Evolutionary conservation across 176 grass and related monocot species (phyloP).

Genomic region (Elaeis guineensis): DNA sequence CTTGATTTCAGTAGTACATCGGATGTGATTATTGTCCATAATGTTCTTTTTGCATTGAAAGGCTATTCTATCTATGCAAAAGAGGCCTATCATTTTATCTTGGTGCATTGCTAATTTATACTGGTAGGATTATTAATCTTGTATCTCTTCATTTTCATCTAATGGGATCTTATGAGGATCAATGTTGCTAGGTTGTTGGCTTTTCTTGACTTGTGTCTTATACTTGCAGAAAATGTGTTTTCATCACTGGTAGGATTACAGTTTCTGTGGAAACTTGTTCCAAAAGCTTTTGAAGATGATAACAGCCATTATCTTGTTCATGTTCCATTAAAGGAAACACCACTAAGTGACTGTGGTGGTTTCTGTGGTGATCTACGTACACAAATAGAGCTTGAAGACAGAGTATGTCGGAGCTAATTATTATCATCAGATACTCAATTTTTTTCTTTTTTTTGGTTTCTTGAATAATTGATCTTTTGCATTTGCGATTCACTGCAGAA

Average conservation of each 20-base stretch:
- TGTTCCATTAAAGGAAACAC: constrained; percentile 92
- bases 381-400: constrained; percentile 85
- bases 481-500: constrained; percentile 32
- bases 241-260: constrained; percentile 80
- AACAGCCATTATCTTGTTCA: constrained; percentile 67
- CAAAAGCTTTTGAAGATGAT: constrained; percentile 38
- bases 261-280: constrained; percentile 76
- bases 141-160: no score
- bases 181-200: constrained; percentile 3
- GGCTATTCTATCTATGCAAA: no score
- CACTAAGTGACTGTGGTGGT: constrained; percentile 80
- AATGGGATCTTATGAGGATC: no score
- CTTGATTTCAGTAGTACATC: no score
- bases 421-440: constrained; percentile 4
- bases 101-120: no score
- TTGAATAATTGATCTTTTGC: constrained; percentile 13
- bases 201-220: constrained; percentile 15
- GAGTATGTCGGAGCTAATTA: constrained; percentile 35
- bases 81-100: no score
- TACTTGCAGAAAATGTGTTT: constrained; percentile 80
- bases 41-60: no score
- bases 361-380: constrained; percentile 83
- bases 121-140: no score
- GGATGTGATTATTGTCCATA: no score
- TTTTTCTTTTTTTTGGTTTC: constrained; percentile 17